Base-by-base conservation (phyloP, 768 basidiomycete genomes). In the Termitomyces sp. region DNA sequence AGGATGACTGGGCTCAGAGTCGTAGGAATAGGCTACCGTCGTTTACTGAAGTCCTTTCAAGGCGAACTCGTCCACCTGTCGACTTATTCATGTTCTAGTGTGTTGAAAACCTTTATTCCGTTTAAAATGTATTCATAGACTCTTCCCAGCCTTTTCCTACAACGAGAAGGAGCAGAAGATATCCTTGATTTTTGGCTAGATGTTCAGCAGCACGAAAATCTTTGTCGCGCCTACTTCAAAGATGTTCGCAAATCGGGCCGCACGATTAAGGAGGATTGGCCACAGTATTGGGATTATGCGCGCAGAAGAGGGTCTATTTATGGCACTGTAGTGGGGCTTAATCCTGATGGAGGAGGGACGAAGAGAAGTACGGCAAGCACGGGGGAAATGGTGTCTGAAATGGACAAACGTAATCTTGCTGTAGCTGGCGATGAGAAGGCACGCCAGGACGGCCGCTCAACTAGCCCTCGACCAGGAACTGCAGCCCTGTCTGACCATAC, bases 61-160 rank as follows among this genome's bases (percentile, higher is more conserved):
- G 96, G 64, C 81, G 89, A 67, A 97, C 96, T 35, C 76, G 91
- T 59, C 93, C 97, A 0, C 97, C 97, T 19, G 93, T 99, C 33
- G 97, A 99, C 76, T 79, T 99, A 53, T 99, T 97, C 79, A 96
- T 95, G 89, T 96, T 97, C 77, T 96, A 96, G 94, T 97, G 67
- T 72, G 91, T 89, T 43, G 15, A 45, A 28, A 26, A 53, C 21
- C 21, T 8, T 58, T 64, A 58, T 21, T 46, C 8, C 17, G 23
- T n/a, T 42, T 45, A 44, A 33, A 26, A 5, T 28, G 31, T 41
- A 11, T 12, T 54, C 7, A 43, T 50, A 30, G 3, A 19, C 12
- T 41, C 11, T 19, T 46, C 7, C 28, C 61, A 97, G 96, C 73
- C 82, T 98, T 58, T 98, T 98, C 71, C 77, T 99, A 37, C 96